Evolutionary conservation across 495 filamentous ascomycete genomes (phyloP).

Genomic region (Aspergillus sclerotioniger): DNA sequence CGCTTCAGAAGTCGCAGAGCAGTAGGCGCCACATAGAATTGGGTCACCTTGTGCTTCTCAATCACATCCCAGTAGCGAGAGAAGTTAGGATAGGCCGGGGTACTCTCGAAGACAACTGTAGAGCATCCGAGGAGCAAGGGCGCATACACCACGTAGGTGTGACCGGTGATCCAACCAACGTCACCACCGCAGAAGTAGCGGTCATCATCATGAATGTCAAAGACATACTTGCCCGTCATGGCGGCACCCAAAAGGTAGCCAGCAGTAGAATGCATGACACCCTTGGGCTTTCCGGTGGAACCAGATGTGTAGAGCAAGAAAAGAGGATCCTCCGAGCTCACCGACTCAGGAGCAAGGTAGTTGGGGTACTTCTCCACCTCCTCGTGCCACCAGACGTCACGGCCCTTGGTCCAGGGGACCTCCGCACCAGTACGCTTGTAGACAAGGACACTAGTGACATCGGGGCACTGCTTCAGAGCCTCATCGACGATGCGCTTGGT

Average conservation of each 20-base stretch:
- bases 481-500: conserved; percentile 99
- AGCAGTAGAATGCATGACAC: conserved; percentile 96
- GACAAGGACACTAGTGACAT: conserved; percentile 80
- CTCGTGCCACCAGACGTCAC: conserved; percentile 98
- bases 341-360: conserved; percentile 81
- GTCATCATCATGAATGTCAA: conserved; percentile 94
- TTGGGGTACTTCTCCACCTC: conserved; percentile 92
- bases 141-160: conserved; percentile 98
- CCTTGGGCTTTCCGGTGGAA: conserved; percentile 97
- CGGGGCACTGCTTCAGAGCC: conserved; percentile 94
- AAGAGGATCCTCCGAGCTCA: conserved; percentile 92
- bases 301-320: conserved; percentile 98
- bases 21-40: conserved; percentile 98
- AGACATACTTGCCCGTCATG: conserved; percentile 94
- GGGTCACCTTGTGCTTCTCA: conserved; percentile 89
- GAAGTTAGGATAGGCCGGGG: conserved; percentile 95
- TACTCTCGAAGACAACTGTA: conserved; percentile 98
- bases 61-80: conserved; percentile 99
- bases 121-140: conserved; percentile 88
- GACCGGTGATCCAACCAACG: conserved; percentile 99
- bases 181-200: conserved; percentile 97
- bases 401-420: conserved; percentile 82
- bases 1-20: conserved; percentile 91
- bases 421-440: conserved; percentile 95
- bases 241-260: conserved; percentile 94